Percentiles rank a stretch among this genome's conserved stretches.
phyloP scores from a whole-genome alignment of 257 asterid species.

The Cynanchum wilfordii region DNA sequence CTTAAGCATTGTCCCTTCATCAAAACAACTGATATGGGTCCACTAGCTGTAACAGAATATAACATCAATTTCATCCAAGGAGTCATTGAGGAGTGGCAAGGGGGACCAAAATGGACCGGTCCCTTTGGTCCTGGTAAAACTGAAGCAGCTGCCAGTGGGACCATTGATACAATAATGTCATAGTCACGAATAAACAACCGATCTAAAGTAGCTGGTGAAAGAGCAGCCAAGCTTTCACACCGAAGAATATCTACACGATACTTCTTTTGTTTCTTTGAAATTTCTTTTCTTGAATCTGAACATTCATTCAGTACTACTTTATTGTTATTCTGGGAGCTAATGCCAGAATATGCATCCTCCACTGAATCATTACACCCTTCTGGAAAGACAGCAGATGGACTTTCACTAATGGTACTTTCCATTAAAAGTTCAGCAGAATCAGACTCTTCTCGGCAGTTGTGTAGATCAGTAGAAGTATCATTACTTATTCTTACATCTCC shows the following conservation, averaged over 20 bases:
- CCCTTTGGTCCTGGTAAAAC: constrained; percentile 96
- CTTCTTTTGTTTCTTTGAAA: constrained; percentile 46
- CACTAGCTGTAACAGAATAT: constrained; percentile 68
- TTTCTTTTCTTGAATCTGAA: constrained; percentile 40
- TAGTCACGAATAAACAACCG: constrained; percentile 94
- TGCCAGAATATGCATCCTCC: constrained; percentile 35
- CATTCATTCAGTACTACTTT: constrained; percentile 39
- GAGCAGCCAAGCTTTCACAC: constrained; percentile 97
- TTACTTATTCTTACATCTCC: constrained; percentile 29
- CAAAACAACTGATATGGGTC: constrained; percentile 94
- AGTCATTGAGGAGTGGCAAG: constrained; percentile 92
- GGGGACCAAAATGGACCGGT: constrained; percentile 99
- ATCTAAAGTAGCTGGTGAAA: constrained; percentile 83
- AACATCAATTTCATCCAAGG: constrained; percentile 97
- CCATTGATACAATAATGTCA: constrained; percentile 91
- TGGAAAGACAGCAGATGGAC: constrained; percentile 25
- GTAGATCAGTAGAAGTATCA: constrained; percentile 29
- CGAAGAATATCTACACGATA: constrained; percentile 93
- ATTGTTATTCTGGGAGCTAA: constrained; percentile 42
- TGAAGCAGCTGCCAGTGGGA: constrained; percentile 94
- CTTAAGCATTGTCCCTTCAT: constrained; percentile 95
- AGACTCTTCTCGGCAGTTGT: constrained; percentile 26
- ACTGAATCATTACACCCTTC: constrained; percentile 33
- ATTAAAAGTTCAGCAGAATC: constrained; percentile 32
- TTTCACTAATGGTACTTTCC: constrained; percentile 28